phyloP scores from a whole-genome alignment of 495 filamentous ascomycete genomes.

The Annulohypoxylon moriforme region DNA sequence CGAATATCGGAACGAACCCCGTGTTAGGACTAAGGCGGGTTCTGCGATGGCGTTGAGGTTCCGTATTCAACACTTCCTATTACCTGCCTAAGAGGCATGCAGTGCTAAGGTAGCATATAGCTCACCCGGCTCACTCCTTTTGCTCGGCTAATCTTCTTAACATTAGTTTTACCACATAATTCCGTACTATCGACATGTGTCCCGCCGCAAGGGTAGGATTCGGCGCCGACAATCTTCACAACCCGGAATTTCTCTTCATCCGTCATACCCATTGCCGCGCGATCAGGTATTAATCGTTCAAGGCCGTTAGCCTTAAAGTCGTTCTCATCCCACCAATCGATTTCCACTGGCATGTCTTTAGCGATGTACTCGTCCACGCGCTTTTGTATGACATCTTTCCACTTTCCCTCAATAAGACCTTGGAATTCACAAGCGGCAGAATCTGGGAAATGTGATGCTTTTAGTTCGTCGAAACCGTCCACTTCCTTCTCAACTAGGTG shows the following conservation, averaged over 20 bases:
- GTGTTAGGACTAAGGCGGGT: background rate
- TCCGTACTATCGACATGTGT: slow-evolving; percentile 69
- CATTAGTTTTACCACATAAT: slow-evolving; percentile 63
- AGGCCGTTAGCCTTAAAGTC: slow-evolving; percentile 59
- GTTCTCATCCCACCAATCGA: slow-evolving; percentile 69
- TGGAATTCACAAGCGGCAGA: slow-evolving; percentile 68
- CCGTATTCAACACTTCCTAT: background rate
- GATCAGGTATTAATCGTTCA: slow-evolving; percentile 62
- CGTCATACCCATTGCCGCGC: slow-evolving; percentile 53
- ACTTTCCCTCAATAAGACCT: slow-evolving; percentile 68
- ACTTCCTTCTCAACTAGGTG: slow-evolving; percentile 62
- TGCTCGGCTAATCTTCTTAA: slow-evolving; percentile 69
- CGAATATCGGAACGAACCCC: slow-evolving; percentile 12
- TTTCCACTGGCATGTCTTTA: slow-evolving; percentile 63
- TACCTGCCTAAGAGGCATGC: background rate
- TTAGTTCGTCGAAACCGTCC: slow-evolving; percentile 65
- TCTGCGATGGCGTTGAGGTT: background rate
- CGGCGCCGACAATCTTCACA: slow-evolving; percentile 68
- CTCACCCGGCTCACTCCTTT: slow-evolving; percentile 67
- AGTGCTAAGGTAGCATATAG: slow-evolving; percentile 57
- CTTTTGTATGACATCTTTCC: slow-evolving; percentile 66
- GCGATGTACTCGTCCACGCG: slow-evolving; percentile 63
- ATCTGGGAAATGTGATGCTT: slow-evolving; percentile 72
- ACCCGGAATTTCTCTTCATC: slow-evolving; percentile 62
- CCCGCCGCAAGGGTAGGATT: slow-evolving; percentile 72